A percentile compares a stretch with the other conserved stretches of the same genome.
phyloP scores from a whole-genome alignment of 2,329 filamentous ascomycete genomes.

The Cladophialophora psammophila region DNA sequence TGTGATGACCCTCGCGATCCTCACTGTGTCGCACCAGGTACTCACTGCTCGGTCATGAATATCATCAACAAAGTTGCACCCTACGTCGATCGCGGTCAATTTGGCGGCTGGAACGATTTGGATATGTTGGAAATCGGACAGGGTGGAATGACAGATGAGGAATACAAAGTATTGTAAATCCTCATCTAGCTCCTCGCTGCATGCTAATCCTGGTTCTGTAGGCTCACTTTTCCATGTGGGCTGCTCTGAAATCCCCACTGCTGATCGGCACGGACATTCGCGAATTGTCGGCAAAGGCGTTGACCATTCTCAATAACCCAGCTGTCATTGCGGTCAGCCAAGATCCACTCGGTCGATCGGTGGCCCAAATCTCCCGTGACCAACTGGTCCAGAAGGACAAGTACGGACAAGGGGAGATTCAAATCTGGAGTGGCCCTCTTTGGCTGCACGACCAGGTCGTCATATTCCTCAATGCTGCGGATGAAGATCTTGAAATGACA shows the following conservation, averaged over 20 bases:
- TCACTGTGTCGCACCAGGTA: conserved; percentile 54
- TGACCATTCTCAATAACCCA: conserved; percentile 57
- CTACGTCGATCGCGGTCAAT: conserved; percentile 50
- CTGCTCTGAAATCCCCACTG: conserved; percentile 55
- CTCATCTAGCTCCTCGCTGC: background rate
- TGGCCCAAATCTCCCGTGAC: conserved; percentile 56
- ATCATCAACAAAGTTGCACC: conserved; percentile 58
- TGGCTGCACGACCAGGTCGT: conserved; percentile 59
- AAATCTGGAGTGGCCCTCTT: conserved; percentile 59
- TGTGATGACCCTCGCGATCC: conserved; percentile 49
- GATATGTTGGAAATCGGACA: conserved; percentile 54
- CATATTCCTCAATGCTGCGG: conserved; percentile 61
- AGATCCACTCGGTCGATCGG: conserved; percentile 53
- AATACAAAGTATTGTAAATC: conserved; percentile 30
- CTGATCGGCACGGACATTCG: conserved; percentile 56
- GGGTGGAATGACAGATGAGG: conserved; percentile 50
- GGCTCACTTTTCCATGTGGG: conserved; percentile 58
- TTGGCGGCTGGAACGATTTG: conserved; percentile 57
- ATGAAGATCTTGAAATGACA: conserved; percentile 55
- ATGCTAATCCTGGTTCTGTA: conserved; percentile 37
- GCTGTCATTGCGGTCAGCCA: conserved; percentile 59
- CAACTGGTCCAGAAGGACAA: conserved; percentile 51
- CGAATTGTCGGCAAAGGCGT: conserved; percentile 49
- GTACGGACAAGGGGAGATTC: conserved; percentile 56
- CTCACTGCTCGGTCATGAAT: conserved; percentile 59